Evolutionary conservation across 1,284 basidiomycete genomes (phyloP), one percentile per base, ranked within the genome.

Genomic region (Tylopilus orsonianus): DNA sequence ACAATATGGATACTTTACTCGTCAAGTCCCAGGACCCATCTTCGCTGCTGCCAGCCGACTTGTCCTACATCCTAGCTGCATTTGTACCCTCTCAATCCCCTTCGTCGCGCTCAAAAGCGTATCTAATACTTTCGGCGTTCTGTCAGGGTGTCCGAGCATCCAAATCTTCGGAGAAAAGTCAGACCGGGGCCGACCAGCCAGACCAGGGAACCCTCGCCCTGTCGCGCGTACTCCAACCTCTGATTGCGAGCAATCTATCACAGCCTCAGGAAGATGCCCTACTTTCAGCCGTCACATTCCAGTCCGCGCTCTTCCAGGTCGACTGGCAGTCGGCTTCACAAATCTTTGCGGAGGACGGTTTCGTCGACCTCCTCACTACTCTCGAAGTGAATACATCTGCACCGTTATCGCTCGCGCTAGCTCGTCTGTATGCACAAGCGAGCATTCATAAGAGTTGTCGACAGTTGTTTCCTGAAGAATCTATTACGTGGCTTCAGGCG

Each of bases 291-390:
- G 68, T 87, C 32, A 77, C 79, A 0, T 83, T 90, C 60, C 72
- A 91, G 38, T 71, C 76, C 12, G 86, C 86, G 0, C 68, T 93
- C 22, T 88, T 91, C 59, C 87, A 90, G 62, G 81, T 91, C 30
- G 87, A 90, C 57, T 79, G 81, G 66, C 68, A 75, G 44, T 70
- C 80, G 3, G 88, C 83, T 12, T 72, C 82, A 10, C 59, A 74
- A 19, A 78, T 90, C 36, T 81, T 91, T 49, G 63, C 69, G 20
- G 72, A 77, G 51, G 84, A 87, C 54, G 81, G 79, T 3, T 66
- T 83, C 14, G 58, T 85, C 19, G 81, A 87, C 36, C 74, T 78
- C 24, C 66, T 87, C 41, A 74, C 80, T 63, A 73, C 75, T 9
- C 71, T 84, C 18, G 88, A 91, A 48, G 66, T 86, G n/a, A 74